A percentile compares a stretch with the other conserved stretches of the same genome.
phyloP scores from a whole-genome alignment of 1,284 basidiomycete genomes.

The Exsudoporus floridanus region DNA sequence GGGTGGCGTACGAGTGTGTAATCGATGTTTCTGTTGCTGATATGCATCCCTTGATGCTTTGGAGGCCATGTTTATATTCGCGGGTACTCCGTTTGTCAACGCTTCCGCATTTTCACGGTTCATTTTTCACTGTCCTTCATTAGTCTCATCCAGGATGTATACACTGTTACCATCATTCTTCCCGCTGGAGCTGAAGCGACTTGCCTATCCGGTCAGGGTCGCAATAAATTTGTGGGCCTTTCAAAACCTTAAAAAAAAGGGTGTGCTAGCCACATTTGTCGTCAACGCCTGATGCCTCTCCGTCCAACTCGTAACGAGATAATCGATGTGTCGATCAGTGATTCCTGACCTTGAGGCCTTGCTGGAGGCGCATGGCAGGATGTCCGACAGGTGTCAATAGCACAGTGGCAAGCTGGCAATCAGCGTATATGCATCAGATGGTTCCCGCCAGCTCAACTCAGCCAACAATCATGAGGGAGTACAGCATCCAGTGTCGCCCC shows the following conservation, averaged over 20 bases:
- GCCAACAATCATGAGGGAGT: slow-evolving; percentile 7
- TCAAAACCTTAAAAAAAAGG: slow-evolving; percentile 4
- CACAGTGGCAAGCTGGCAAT: slow-evolving; percentile 24
- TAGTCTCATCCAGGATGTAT: slow-evolving; percentile 29
- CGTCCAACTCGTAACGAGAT: slow-evolving; percentile 16
- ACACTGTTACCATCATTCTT: slow-evolving; percentile 18
- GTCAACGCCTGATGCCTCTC: slow-evolving; percentile 10
- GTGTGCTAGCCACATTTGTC: slow-evolving; percentile 14
- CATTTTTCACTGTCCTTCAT: slow-evolving; percentile 31
- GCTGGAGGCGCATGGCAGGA: slow-evolving; percentile 25
- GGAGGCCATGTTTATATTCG: slow-evolving; percentile 19
- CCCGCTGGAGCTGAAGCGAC: background rate
- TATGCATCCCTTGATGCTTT: slow-evolving; percentile 20
- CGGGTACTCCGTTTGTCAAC: slow-evolving; percentile 11
- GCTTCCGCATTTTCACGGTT: slow-evolving; percentile 13
- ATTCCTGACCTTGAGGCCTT: slow-evolving; percentile 12
- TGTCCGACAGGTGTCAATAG: slow-evolving; percentile 17
- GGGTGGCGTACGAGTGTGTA: slow-evolving; percentile 21
- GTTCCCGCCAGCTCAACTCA: slow-evolving; percentile 5
- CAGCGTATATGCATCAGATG: slow-evolving; percentile 21
- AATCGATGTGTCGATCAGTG: slow-evolving; percentile 17
- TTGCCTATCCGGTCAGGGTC: slow-evolving; percentile 15
- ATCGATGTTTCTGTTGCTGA: slow-evolving; percentile 24
- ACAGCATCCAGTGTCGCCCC: slow-evolving; percentile 19
- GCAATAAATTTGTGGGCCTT: slow-evolving; percentile 7